Conservation (phyloP, 176 grass and related monocot species). For the Luzula sylvatica region DNA sequence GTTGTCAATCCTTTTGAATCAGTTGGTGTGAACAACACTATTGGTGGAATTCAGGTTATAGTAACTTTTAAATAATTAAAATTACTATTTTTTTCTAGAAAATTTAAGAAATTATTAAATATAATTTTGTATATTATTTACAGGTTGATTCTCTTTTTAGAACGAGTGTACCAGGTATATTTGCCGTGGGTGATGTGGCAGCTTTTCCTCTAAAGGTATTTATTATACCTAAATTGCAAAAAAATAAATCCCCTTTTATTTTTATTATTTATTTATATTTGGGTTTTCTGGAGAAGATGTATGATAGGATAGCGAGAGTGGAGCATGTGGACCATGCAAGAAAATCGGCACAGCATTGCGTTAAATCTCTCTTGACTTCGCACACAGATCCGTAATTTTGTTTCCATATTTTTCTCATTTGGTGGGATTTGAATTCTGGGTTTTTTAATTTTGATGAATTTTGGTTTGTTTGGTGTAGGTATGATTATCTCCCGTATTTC, state of each 20-base stretch:
- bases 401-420: neutral
- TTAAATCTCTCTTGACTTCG: conserved; percentile 68
- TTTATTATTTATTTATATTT: conserved; percentile 5
- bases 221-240: no score
- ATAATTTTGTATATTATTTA: conserved; percentile 8
- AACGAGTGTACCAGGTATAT: conserved; percentile 64
- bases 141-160: conserved; percentile 93
- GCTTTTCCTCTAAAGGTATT: conserved; percentile 90
- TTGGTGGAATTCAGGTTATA: conserved; percentile 95
- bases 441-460: neutral
- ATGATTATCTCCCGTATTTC: conserved; percentile 95
- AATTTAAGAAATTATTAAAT: conserved; percentile 7
- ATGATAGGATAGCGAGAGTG: conserved; percentile 61
- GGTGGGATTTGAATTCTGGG: no score
- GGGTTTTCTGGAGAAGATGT: conserved; percentile 16
- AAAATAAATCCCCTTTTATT: neutral
- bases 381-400: conserved; percentile 68
- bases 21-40: conserved; percentile 52
- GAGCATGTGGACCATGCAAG: conserved; percentile 99
- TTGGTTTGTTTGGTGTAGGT: conserved; percentile 36
- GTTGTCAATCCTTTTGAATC: conserved; percentile 73
- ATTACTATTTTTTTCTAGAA: conserved; percentile 3
- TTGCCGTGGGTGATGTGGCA: conserved; percentile 95
- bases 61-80: neutral
- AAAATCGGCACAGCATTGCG: conserved; percentile 90